phyloP scores from a whole-genome alignment of 345 rosid species.

The Heritiera littoralis region DNA sequence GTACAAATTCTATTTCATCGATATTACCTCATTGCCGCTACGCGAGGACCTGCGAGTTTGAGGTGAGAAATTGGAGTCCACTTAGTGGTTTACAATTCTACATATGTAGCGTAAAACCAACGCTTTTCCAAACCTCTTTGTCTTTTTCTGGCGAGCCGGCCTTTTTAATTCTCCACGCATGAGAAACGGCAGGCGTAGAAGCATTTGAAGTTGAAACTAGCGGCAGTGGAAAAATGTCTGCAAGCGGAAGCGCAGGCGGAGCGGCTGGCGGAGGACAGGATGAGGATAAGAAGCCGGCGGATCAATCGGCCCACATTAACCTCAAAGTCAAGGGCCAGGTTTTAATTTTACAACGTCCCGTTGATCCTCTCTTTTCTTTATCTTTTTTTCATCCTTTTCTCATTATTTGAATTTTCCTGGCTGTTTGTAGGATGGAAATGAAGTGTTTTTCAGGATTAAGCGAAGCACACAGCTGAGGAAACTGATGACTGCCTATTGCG shows the following conservation, averaged over 20 bases:
- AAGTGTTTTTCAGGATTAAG: constrained; percentile 85
- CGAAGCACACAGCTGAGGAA: constrained; percentile 75
- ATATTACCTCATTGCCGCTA: not conserved
- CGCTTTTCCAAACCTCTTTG: not conserved
- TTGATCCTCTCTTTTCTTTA: not conserved
- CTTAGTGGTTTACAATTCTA: not conserved
- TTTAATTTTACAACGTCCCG: not conserved
- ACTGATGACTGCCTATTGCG: constrained; percentile 84
- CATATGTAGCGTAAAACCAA: not conserved
- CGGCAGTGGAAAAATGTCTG: constrained; percentile 38
- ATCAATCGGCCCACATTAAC: constrained; percentile 55
- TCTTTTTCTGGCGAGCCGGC: too few relatives aligned
- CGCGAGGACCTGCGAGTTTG: not conserved
- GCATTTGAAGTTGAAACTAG: not conserved
- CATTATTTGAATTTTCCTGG: not conserved
- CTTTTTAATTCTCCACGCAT: not conserved
- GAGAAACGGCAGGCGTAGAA: not conserved
- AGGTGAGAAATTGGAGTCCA: not conserved
- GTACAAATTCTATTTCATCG: not conserved
- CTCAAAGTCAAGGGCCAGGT: constrained; percentile 86
- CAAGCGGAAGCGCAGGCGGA: constrained; percentile 24
- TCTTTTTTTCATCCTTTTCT: not conserved
- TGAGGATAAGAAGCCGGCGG: constrained; percentile 65
- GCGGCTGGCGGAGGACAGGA: constrained; percentile 37
- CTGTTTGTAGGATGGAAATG: constrained; percentile 71